Evolutionary conservation across 2,329 filamentous ascomycete genomes (phyloP), one percentile per base, ranked within the genome.

Genomic region (Karstenula rhodostoma): DNA sequence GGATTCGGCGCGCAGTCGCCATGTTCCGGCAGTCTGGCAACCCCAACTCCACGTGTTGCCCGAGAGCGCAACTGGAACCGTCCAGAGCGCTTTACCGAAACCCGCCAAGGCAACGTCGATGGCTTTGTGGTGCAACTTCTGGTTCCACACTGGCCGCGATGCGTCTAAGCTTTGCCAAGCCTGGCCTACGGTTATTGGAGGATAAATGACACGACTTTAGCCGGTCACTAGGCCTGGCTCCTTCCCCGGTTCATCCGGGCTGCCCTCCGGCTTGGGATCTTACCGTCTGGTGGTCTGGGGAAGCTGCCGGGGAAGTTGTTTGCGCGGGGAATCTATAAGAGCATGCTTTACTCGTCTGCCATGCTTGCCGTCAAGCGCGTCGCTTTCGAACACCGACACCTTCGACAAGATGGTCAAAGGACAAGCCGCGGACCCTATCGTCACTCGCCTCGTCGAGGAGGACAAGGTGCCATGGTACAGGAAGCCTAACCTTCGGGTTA

Each of bases 381-480:
- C 63, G 55, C 52, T 42, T 53, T 55, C 58, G 53, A 57, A 52
- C 44, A 50, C 19, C 40, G 55, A 57, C 42, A 43, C 42, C 57
- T 56, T 61, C 66, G 56, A 61, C 64, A 68, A 53, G 60, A 74
- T 75, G 72, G 70, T 59, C 48, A 70, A 70, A 27, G 60, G 60
- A 56, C 19, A 59, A n/a, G 17, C 56, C 27, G 52, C 42, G 43
- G 80, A 82, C 60, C 79, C 79, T 25, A 72, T 81, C 59, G 71
- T 82, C 67, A 80, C 79, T 49, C 76, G 77, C 62, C 76, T 82
- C 69, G 78, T 80, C 32, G 77, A 65, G 60, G 68, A 71, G 60
- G 80, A 82, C 62, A 78, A 73, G 62, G 73, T 80, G 15, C 71
- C 70, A 66, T 82, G 80, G 79, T 82, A 78, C 65, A 77, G 73